phyloP scores from a whole-genome alignment of 192 early-diverging fungal genomes.

The Chytriomyces confervae region DNA sequence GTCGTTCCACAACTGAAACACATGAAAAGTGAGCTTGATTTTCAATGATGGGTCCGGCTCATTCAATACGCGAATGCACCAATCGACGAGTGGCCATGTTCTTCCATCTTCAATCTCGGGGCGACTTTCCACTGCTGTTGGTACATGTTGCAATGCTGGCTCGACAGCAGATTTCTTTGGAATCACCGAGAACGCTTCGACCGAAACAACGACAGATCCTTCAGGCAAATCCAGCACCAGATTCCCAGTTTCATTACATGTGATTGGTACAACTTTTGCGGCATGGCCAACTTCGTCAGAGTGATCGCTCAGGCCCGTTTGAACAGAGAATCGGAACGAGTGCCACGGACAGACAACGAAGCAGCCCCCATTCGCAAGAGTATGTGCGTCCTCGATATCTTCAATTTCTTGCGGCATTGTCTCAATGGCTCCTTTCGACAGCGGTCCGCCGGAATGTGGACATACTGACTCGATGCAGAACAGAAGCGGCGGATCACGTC shows the following conservation, averaged over 20 bases:
- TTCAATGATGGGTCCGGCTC: constrained; percentile 61
- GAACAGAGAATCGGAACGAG: constrained; percentile 44
- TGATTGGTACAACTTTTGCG: background rate
- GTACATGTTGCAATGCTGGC: constrained; percentile 16
- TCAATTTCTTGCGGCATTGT: constrained; percentile 17
- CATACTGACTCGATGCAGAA: constrained; percentile 48
- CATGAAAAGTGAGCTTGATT: constrained; percentile 44
- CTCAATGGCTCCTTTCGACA: constrained; percentile 40
- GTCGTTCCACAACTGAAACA: constrained; percentile 33
- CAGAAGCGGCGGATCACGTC: background rate
- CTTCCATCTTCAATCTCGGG: constrained; percentile 9
- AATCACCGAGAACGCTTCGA: background rate
- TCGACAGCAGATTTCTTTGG: background rate
- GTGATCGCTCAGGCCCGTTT: constrained; percentile 31
- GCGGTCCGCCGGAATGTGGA: constrained; percentile 54
- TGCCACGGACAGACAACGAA: constrained; percentile 61
- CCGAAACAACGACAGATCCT: background rate
- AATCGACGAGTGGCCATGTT: constrained; percentile 47
- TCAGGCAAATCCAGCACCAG: background rate
- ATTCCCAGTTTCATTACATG: background rate
- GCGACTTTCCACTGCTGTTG: background rate
- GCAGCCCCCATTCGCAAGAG: background rate
- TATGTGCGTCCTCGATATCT: constrained; percentile 50
- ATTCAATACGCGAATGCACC: constrained; percentile 59
- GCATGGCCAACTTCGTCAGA: constrained; percentile 27